Base-by-base conservation (phyloP, 352 stramenopile genomes). In the Phytophthora citricola region DNA sequence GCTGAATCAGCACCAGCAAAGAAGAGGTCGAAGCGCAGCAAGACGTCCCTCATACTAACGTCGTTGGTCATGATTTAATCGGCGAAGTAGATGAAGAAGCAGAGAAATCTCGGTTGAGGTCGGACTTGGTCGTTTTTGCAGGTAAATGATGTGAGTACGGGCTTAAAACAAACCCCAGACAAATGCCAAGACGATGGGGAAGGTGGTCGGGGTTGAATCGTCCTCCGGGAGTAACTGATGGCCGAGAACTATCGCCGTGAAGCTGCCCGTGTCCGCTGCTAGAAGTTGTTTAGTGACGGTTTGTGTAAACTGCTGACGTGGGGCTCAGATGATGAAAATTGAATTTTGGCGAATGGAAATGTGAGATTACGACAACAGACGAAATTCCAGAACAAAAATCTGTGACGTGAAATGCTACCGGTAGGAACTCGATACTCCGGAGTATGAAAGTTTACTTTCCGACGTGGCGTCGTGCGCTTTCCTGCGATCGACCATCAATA, bases 21-120 rank as follows among this genome's bases (percentile, higher is more conserved):
- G 64, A 92, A 89, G 41, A 75, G 68, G 43, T 92, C 84, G 47
- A 94, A 94, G 48, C 75, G 81, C 27, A 74, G 57, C 24, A 91
- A 58, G 27, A 54, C 69, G 6, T 55, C 55, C n/a, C 51, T 47
- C 46, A 78, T 75, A 52, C 52, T 67, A 11, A 10, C 11, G 17
- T 73, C 48, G 3, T 6, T 69, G 1, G 34, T 62, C 61, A 75
- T 78, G 40, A 12, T 60, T 59, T 66, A 44, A 4, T n/a, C 24
- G 60, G 17, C 17, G 6, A 51, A 49, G 44, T 17, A n/a, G 26
- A 14, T 11, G 11, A 31, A 56, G 49, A 41, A 50, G 17, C 20
- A n/a, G 38, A 27, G 1, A 34, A 29, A 41, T 40, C 15, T 64
- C 5, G 32, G 15, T 27, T 24, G 53, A 27, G 44, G 20, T 34